These are phyloP conservation scores for Crithidia brevicula DNA, from an alignment of 208 protist species.

Conservation along the genomic window DNA sequence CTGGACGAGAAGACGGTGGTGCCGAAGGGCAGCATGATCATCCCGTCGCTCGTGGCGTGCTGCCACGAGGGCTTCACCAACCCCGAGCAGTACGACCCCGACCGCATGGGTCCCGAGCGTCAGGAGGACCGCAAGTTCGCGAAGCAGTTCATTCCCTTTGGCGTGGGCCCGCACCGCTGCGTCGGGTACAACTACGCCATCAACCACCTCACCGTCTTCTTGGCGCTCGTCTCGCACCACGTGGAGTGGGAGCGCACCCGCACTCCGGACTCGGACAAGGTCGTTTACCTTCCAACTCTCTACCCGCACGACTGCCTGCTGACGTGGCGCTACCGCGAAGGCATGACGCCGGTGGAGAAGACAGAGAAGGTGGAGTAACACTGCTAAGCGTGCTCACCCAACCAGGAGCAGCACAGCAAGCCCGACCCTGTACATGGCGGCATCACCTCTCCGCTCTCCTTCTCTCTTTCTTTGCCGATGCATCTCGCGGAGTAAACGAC, in stretches of 20 bases:
- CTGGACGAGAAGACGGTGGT: slow-evolving; percentile 82
- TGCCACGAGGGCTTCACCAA: slow-evolving; percentile 92
- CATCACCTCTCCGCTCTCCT: neutral
- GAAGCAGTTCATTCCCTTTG: slow-evolving; percentile 94
- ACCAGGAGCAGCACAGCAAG: neutral
- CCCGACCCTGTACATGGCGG: neutral
- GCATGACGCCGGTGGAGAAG: slow-evolving; percentile 28
- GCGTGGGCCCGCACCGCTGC: slow-evolving; percentile 92
- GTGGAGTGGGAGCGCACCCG: slow-evolving; percentile 78
- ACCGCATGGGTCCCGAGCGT: slow-evolving; percentile 90
- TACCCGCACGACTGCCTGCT: slow-evolving; percentile 91
- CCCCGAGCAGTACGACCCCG: slow-evolving; percentile 92
- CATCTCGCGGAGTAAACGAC: no score
- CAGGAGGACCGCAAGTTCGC: slow-evolving; percentile 89
- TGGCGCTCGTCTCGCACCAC: slow-evolving; percentile 75
- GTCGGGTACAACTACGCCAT: slow-evolving; percentile 95
- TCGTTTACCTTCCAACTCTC: slow-evolving; percentile 92
- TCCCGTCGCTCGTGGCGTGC: slow-evolving; percentile 91
- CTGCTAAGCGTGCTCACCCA: no score
- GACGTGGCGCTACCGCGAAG: slow-evolving; percentile 68
- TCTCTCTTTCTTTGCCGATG: no score
- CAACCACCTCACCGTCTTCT: slow-evolving; percentile 92
- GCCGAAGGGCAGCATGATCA: slow-evolving; percentile 91
- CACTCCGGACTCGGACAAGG: slow-evolving; percentile 89
- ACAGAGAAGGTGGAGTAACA: slow-evolving; percentile 24